Evolutionary conservation across 2,329 filamentous ascomycete species (phyloP), one percentile per base, ranked within the genome.

Genomic region (Lasiodiplodia theobromae): DNA sequence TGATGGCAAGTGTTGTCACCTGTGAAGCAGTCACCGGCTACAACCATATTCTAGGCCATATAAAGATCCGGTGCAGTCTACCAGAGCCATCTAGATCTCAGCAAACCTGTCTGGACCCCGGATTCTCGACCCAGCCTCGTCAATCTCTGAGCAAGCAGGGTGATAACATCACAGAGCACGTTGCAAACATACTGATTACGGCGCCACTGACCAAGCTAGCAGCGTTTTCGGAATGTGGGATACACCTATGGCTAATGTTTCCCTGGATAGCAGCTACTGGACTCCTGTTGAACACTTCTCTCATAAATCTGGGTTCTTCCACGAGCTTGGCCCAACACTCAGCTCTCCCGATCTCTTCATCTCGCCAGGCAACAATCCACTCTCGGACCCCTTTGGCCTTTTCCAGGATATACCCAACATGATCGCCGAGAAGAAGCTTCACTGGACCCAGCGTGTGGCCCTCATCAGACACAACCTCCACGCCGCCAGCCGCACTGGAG

Each of bases 361-460:
- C 21, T 6, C 21, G 31, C 28, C 53, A 51, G 51, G 14, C 14
- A 54, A 10, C 53, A 51, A 21, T 31, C 6, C 25, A 49, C 8
- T 8, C 44, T 12, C 44, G n/a, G 54, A 49, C 8, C 53, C 40
- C 21, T 52, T 38, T n/a, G 25, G 31, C 7, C 28, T 52, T 28
- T 37, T 67, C 34, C 54, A 67, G 49, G 23, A 60, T 11, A 16
- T 60, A 23, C 40, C 66, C 47, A 54, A 25, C 21, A 68, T 68
- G 66, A 47, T 63, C n/a, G 12, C 57, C 23, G 56, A 68, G 25
- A 68, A 79, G 58, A 77, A 77, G 67, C 75, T 84, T 34, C 81
- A 83, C 68, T 84, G 82, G 82, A 82, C 77, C 21, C 82, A 84
- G 73, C 78, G 81, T 7, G 73, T 84, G 54, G 82, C 82, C 8